These are phyloP conservation scores for Xylaria sp. DNA, from an alignment of 2,329 filamentous ascomycete genomes.

Conservation along the genomic window DNA sequence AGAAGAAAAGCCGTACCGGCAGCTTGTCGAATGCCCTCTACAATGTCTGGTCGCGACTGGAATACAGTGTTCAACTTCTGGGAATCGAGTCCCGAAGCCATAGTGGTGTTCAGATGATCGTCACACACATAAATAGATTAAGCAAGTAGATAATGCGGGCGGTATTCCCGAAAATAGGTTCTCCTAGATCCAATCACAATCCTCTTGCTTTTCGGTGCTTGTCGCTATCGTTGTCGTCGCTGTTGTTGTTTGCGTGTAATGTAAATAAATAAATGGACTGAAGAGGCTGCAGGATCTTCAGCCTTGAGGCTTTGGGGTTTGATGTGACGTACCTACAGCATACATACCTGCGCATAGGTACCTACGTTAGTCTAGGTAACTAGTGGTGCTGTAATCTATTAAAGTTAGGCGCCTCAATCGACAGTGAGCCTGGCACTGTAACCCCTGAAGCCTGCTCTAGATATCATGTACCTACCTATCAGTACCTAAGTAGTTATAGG, in stretches of 20 bases:
- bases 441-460: neutral
- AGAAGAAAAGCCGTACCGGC: conserved; percentile 57
- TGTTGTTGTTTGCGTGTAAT: conserved; percentile 20
- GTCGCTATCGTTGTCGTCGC: neutral
- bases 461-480: too few species aligned
- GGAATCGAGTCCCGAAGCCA: conserved; percentile 60
- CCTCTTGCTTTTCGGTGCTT: neutral
- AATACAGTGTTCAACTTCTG: conserved; percentile 65
- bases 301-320: conserved; percentile 31
- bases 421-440: neutral
- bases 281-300: conserved; percentile 35
- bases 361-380: neutral
- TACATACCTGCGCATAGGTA: too few species aligned
- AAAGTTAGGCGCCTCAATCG: neutral
- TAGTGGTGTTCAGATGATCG: conserved; percentile 42
- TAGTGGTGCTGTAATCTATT: too few species aligned
- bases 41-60: conserved; percentile 65
- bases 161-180: neutral
- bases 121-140: conserved; percentile 13
- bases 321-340: conserved; percentile 25
- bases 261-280: conserved; percentile 17
- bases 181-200: too few species aligned
- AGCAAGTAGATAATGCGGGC: neutral
- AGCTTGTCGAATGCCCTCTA: conserved; percentile 63
- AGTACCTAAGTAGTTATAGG: too few species aligned